Evolutionary conservation across 2,329 filamentous ascomycete genomes (phyloP), one percentile per base, ranked within the genome.

Genomic region (Colletotrichum tamarilloi): DNA sequence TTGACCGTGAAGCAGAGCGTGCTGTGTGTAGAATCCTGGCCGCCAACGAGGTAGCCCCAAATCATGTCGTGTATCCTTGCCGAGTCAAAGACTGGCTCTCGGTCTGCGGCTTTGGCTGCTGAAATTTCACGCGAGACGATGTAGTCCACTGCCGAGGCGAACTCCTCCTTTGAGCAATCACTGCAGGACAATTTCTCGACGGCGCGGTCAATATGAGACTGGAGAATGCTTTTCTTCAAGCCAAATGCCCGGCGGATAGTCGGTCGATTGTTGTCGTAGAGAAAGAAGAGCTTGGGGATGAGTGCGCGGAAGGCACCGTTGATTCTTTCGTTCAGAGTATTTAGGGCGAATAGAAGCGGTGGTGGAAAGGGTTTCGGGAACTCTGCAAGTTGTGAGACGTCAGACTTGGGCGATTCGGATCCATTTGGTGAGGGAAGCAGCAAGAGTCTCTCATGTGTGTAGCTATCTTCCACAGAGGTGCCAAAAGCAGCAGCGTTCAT

Each of bases 1-100:
- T 81, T 81, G 46, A 76, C 71, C 1, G 76, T 74, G 75, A 77
- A 80, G 46, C 77, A 80, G 0, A 79, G 62, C 3, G 76, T 72
- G 19, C 72, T 73, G 11, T 68, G 62, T 0, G 77, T 77, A 1
- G 78, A 77, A 11, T 80, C 78, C n/a, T 78, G 78, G 0, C 78
- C 79, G 19, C 71, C 78, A 5, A 79, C 62, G 1, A 81, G 28
- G 19, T 77, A 80, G 0, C 79, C 79, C 64, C 35, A 60, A 1
- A 67, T 35, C 64, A 67, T 67, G 8, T 67, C 55, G 35, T 30
- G 59, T n/a, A 67, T 49, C 4, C 55, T 26, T 1, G n/a, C 19
- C 7, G 64, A 67, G 35, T 67, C 7, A 19, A 67, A 67, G 7
- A 16, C 64, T 7, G 64, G 55, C 5, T 28, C 35, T 9, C 64